These are phyloP conservation scores for Laguncularia racemosa DNA, from an alignment of 345 rosid genomes.

Conservation along the genomic window DNA sequence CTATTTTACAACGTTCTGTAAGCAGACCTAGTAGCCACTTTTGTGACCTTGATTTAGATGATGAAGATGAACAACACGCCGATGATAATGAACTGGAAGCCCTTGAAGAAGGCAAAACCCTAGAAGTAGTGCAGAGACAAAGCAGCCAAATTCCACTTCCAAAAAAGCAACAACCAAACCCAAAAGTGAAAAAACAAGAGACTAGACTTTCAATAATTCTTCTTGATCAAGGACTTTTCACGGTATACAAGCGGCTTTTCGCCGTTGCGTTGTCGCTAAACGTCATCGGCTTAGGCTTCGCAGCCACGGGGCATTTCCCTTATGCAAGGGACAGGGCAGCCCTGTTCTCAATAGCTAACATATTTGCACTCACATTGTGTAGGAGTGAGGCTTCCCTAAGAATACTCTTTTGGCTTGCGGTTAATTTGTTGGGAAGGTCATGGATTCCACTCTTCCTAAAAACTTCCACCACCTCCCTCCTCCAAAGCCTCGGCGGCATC, in stretches of 20 bases:
- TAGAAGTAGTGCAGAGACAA: conserved; percentile 6
- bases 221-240: conserved; percentile 72
- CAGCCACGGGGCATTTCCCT: conserved; percentile 47
- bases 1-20: conserved; percentile 23
- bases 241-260: conserved; percentile 72
- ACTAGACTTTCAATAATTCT: conserved; percentile 59
- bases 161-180: not conserved
- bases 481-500: conserved; percentile 67
- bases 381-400: conserved; percentile 68
- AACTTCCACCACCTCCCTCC: conserved; percentile 53
- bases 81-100: conserved; percentile 9
- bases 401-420: conserved; percentile 49
- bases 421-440: conserved; percentile 40
- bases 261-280: conserved; percentile 29
- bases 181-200: conserved; percentile 15
- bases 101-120: conserved; percentile 37
- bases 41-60: conserved; percentile 58
- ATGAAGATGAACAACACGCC: conserved; percentile 14
- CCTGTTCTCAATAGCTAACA: conserved; percentile 60
- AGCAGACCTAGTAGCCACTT: conserved; percentile 60
- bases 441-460: conserved; percentile 50
- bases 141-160: conserved; percentile 20
- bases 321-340: conserved; percentile 62
- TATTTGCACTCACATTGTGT: conserved; percentile 55
- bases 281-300: conserved; percentile 39